Evolutionary conservation across 768 basidiomycete genomes (phyloP).

Genomic region (Pleurotus djamor): DNA sequence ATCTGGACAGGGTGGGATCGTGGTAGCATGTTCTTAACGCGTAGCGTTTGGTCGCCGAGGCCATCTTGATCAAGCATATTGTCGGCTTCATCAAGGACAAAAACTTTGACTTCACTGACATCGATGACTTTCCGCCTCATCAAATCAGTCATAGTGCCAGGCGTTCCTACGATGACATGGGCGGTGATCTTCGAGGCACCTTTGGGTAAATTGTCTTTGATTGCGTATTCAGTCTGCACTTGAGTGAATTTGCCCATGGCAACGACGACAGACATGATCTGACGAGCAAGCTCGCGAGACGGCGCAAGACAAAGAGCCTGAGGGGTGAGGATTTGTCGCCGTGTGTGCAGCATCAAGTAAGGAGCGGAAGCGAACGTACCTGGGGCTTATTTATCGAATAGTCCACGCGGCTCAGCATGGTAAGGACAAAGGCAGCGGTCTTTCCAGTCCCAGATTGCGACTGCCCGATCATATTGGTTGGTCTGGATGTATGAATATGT

Average conservation of each 20-base stretch:
- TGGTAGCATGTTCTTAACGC: slow-evolving; percentile 83
- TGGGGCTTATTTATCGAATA: slow-evolving; percentile 82
- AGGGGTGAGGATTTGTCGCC: no score
- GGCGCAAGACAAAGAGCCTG: slow-evolving; percentile 98
- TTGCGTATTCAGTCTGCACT: slow-evolving; percentile 93
- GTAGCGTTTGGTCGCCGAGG: slow-evolving; percentile 88
- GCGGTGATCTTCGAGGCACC: slow-evolving; percentile 70
- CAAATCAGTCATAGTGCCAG: slow-evolving; percentile 91
- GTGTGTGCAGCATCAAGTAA: neutral
- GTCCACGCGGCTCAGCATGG: slow-evolving; percentile 95
- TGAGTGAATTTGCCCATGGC: slow-evolving; percentile 95
- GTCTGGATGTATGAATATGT: slow-evolving; percentile 45
- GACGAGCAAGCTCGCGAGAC: slow-evolving; percentile 93
- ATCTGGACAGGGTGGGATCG: slow-evolving; percentile 64
- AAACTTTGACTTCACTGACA: slow-evolving; percentile 78
- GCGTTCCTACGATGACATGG: slow-evolving; percentile 94
- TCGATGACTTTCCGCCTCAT: slow-evolving; percentile 80
- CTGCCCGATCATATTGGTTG: slow-evolving; percentile 98
- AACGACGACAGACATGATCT: slow-evolving; percentile 94
- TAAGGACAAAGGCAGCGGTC: slow-evolving; percentile 96
- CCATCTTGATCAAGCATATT: slow-evolving; percentile 98
- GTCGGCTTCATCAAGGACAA: slow-evolving; percentile 97
- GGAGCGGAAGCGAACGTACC: slow-evolving; percentile 32
- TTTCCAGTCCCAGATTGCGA: slow-evolving; percentile 99
- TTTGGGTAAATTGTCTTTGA: slow-evolving; percentile 79